Base-by-base conservation (phyloP, 371 early-diverging fungal species). In the Rhizopus microsporus region DNA sequence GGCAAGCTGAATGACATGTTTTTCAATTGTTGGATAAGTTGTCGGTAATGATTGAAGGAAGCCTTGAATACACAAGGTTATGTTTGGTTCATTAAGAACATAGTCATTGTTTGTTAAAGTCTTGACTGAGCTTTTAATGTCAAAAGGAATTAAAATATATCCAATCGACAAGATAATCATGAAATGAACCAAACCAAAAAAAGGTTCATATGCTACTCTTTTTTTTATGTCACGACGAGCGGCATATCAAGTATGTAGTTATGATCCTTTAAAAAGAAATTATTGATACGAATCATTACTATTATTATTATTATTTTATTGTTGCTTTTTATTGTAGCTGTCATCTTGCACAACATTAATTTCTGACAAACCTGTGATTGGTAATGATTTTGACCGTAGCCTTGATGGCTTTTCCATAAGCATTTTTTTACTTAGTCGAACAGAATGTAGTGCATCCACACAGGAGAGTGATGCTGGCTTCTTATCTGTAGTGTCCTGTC, bases 11-110 rank as follows among this genome's bases (percentile, higher is more conserved):
- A 74, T n/a, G 10, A 67, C 39, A 51, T 77, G 66, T 46, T 63
- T 71, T n/a, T 65, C 73, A 49, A 74, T 63, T 7, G 82, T 85
- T 42, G 82, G 81, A 13, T 71, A 68, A 15, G 69, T 71, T 8
- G 63, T 74, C 5, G 80, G 81, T 34, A 82, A 78, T 6, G 67
- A 73, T 43, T 56, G 69, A 12, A 75, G 59, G 62, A 75, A 75
- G 17, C 59, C 61, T n/a, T 54, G 43, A 17, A 75, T 65, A 6
- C 68, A 63, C 1, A 73, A 54, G 0, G 58, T 64, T 16, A 45
- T 60, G 1, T 37, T 17, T 6, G 37, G 3, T n/a, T 56, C 35
- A 7, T 39, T 34, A 16, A 57, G 42, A 16, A 57, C 62, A 17
- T 57, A 47, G 39, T 62, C 57, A 9, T 62, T 48, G 9, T 54